phyloP scores from a whole-genome alignment of 2,329 filamentous ascomycete genomes.

The Trichophyton verrucosum region DNA sequence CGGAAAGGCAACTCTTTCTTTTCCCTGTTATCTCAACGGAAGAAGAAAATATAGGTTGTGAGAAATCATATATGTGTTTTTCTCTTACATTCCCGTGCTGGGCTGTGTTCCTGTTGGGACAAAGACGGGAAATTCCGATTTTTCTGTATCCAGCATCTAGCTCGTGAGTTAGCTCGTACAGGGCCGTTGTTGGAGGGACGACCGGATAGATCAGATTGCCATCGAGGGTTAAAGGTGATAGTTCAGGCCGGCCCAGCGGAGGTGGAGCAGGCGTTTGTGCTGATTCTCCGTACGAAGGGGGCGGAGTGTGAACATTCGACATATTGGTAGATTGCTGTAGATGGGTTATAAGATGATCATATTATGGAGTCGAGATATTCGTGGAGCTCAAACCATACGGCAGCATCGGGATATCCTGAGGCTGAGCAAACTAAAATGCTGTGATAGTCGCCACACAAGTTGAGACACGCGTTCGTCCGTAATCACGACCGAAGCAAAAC shows the following conservation, averaged over 20 bases:
- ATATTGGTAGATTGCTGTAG: not conserved
- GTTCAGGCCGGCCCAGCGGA: not conserved
- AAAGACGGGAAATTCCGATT: slow-evolving; percentile 11
- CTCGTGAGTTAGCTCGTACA: slow-evolving; percentile 12
- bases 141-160: slow-evolving; percentile 10
- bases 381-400: not conserved
- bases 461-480: not conserved
- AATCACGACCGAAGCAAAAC: not conserved
- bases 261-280: not conserved
- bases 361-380: not conserved
- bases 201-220: slow-evolving; percentile 11
- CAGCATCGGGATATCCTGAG: not conserved
- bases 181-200: slow-evolving; percentile 8
- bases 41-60: slow-evolving; percentile 7
- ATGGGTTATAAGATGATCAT: no score
- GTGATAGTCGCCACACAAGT: not conserved
- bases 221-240: slow-evolving; percentile 11
- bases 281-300: slow-evolving; percentile 10
- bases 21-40: slow-evolving; percentile 13
- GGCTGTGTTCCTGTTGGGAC: not conserved
- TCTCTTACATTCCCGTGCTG: slow-evolving; percentile 3
- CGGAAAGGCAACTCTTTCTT: slow-evolving; percentile 11
- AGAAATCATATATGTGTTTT: slow-evolving; percentile 13
- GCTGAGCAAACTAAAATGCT: not conserved
- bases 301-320: not conserved